Percentiles rank a stretch among this genome's conserved stretches.
Evolutionary conservation across 768 basidiomycete species (phyloP).

Genomic region (Tephrocybe rancida): DNA sequence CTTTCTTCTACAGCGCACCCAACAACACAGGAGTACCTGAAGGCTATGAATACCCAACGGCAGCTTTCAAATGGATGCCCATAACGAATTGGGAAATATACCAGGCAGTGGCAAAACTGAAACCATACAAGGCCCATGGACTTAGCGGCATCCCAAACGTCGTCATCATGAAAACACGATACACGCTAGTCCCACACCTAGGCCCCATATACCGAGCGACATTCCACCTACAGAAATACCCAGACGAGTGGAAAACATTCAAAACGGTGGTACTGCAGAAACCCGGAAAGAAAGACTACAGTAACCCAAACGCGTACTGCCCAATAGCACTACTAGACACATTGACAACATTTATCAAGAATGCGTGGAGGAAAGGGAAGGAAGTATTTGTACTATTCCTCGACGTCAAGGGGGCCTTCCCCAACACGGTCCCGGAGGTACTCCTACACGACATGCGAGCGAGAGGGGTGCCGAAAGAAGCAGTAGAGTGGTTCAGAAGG

Average conservation of each 20-base stretch:
- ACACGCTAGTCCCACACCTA: conserved; percentile 26
- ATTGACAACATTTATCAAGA: conserved; percentile 29
- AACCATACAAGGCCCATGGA: conserved; percentile 35
- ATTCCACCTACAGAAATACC: conserved; percentile 25
- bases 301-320: conserved; percentile 29
- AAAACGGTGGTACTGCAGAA: conserved; percentile 34
- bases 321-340: conserved; percentile 33
- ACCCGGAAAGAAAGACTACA: conserved; percentile 35
- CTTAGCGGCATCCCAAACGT: conserved; percentile 28
- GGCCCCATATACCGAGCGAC: conserved; percentile 28
- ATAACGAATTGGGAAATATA: conserved; percentile 30
- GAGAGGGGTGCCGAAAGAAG: conserved; percentile 21
- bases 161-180: conserved; percentile 26
- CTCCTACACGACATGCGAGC: conserved; percentile 29
- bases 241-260: conserved; percentile 23
- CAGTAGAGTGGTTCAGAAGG: conserved; percentile 14
- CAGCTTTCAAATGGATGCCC: conserved; percentile 11
- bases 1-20: conserved; percentile 31
- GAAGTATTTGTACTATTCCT: conserved; percentile 33
- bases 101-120: conserved; percentile 24
- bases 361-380: conserved; percentile 32
- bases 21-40: not conserved
- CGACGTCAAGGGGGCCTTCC: conserved; percentile 42
- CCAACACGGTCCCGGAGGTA: conserved; percentile 21
- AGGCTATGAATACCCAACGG: conserved; percentile 26